Percentiles rank a stretch among this genome's conserved stretches.
Evolutionary conservation across 228 moss, liverwort and hornwort genomes (phyloP).

Genomic region (Sphagnum magellanicum): DNA sequence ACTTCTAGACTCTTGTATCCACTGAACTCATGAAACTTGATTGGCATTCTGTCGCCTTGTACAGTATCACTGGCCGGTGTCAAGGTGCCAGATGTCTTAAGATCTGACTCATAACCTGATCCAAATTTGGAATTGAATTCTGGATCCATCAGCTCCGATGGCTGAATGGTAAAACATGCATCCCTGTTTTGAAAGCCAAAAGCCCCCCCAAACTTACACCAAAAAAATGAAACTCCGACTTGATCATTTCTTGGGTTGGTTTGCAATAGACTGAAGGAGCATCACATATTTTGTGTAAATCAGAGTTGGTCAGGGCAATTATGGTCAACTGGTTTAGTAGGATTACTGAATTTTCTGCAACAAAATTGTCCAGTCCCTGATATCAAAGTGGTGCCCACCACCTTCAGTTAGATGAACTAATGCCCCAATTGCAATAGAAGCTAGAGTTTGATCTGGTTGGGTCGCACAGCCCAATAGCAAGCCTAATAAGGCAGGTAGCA

Average conservation of each 20-base stretch:
- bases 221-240: no score
- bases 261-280: no score
- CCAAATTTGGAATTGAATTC: conserved; percentile 72
- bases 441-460: conserved; percentile 92
- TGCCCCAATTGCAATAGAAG: conserved; percentile 97
- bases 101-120: conserved; percentile 65
- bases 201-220: background rate
- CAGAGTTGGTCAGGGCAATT: no score
- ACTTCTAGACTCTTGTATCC: conserved; percentile 39
- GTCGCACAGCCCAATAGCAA: conserved; percentile 97
- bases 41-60: conserved; percentile 63
- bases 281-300: no score
- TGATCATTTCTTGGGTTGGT: no score
- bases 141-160: conserved; percentile 87
- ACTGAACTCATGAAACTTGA: conserved; percentile 45
- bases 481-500: conserved; percentile 89
- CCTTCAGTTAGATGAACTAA: conserved; percentile 95
- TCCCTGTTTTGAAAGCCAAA: conserved; percentile 32
- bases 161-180: conserved; percentile 95
- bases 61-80: conserved; percentile 23
- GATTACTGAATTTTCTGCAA: conserved; percentile 83
- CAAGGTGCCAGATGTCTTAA: conserved; percentile 41
- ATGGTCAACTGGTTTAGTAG: no score
- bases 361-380: conserved; percentile 90
- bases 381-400: conserved; percentile 87